Percentiles rank a stretch among this genome's conserved stretches.
These are phyloP conservation scores for Pseudoneurospora amorphoporcata DNA, from an alignment of 495 filamentous ascomycete genomes.

Conservation along the genomic window DNA sequence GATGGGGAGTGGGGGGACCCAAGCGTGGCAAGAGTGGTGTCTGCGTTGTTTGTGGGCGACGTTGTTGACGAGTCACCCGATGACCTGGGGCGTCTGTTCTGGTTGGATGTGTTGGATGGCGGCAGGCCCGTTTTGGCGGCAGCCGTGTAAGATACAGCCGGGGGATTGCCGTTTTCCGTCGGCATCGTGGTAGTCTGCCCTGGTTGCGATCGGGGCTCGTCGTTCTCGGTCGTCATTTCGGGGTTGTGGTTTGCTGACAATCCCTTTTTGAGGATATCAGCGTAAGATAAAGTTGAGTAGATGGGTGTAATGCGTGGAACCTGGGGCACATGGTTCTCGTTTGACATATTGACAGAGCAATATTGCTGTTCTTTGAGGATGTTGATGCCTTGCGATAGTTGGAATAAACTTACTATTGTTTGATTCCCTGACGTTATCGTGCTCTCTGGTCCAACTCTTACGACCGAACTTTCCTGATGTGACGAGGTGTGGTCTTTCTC, in stretches of 20 bases:
- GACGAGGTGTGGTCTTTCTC: not conserved
- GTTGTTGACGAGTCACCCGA: not conserved
- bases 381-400: not conserved
- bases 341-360: not conserved
- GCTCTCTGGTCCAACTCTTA: not conserved
- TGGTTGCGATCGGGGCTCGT: not conserved
- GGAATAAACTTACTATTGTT: not conserved
- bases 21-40: not conserved
- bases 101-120: not conserved
- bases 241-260: not conserved
- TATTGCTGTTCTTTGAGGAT: not conserved
- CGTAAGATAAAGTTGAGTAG: not conserved
- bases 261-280: not conserved
- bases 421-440: not conserved
- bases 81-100: not conserved
- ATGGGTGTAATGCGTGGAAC: not conserved
- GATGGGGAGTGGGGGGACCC: not conserved
- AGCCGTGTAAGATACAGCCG: not conserved
- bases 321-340: not conserved
- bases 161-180: not conserved
- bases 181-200: not conserved
- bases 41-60: not conserved
- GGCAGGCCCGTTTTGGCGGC: not conserved
- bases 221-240: not conserved
- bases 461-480: not conserved